Evolutionary conservation across 257 asterid species (phyloP), one percentile per base, ranked within the genome.

Genomic region (Coffea eugenioides): DNA sequence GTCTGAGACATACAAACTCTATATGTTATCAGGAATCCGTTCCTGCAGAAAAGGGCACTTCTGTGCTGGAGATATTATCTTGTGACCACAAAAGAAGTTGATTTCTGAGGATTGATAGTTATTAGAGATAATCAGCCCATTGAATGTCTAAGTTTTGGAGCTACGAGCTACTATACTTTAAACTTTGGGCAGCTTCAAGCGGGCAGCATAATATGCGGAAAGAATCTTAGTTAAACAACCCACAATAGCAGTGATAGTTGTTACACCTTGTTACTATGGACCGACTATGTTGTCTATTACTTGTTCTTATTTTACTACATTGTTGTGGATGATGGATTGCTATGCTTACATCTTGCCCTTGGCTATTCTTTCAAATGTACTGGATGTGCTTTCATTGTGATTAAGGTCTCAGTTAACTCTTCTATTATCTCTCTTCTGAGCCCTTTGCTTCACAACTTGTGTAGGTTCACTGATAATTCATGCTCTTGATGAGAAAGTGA

Each of bases 401-500:
- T 15, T 21, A 21, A 15, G 18, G 76, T 67, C 4, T 54, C 27
- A 12, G 34, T 75, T 82, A 72, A 23, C 16, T 78, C 57, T 39
- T 82, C 16, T 57, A 15, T 39, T 66, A 25, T 75, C 67, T 34
- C n/a, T 64, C 14, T 41, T 9, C 66, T 69, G 23, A 34, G 0
- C 23, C n/a, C n/a, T 18, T 18, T 61, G 54, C 4, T 20, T n/a
- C 77, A 56, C 39, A 61, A 25, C 48, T 78, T 61, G 78, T 54
- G 71, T 59, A 94, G 97, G 98, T 66, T 76, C 85, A 36, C 86
- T 95, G 88, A 87, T 92, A 70, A 84, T 95, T 74, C 99, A 95
- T 77, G 99, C 97, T 59, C 92, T 93, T 43, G 98, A 93, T 72
- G 99, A 93, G 89, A 93, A 95, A 73, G 99, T 92, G 27, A 91